phyloP scores from a whole-genome alignment of 2,329 filamentous ascomycete genomes.

The Penicillium sclerotigenum region DNA sequence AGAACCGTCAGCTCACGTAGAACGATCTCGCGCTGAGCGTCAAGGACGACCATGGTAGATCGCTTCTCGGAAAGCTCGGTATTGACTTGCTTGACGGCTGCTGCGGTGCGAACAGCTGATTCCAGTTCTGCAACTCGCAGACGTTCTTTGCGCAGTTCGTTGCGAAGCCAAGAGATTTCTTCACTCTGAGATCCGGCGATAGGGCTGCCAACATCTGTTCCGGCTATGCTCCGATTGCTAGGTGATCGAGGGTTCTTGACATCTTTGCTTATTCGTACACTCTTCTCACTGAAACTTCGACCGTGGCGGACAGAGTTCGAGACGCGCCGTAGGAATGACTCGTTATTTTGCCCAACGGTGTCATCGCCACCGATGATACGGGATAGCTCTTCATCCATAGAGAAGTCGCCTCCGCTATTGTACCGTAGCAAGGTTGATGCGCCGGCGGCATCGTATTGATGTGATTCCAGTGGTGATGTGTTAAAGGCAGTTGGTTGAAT shows the following conservation, averaged over 20 bases:
- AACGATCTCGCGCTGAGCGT: slow-evolving; percentile 93
- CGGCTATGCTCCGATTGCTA: slow-evolving; percentile 49
- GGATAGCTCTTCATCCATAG: slow-evolving; percentile 92
- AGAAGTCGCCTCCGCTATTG: slow-evolving; percentile 80
- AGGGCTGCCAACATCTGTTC: slow-evolving; percentile 69
- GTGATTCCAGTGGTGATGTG: slow-evolving; percentile 39
- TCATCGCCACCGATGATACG: slow-evolving; percentile 80
- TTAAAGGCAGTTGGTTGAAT: slow-evolving; percentile 44
- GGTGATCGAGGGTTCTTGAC: slow-evolving; percentile 70
- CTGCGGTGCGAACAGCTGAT: slow-evolving; percentile 55
- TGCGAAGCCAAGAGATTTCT: slow-evolving; percentile 63
- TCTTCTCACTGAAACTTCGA: slow-evolving; percentile 75
- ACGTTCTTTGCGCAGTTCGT: slow-evolving; percentile 77
- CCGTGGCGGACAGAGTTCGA: slow-evolving; percentile 94
- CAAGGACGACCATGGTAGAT: slow-evolving; percentile 89
- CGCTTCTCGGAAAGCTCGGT: slow-evolving; percentile 87
- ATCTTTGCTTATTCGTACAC: slow-evolving; percentile 56
- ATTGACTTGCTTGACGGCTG: slow-evolving; percentile 71
- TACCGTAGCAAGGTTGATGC: slow-evolving; percentile 69
- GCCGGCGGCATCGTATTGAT: slow-evolving; percentile 46
- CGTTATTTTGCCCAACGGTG: slow-evolving; percentile 49
- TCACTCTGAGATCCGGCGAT: slow-evolving; percentile 59
- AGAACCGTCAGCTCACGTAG: slow-evolving; percentile 87
- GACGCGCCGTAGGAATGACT: slow-evolving; percentile 79
- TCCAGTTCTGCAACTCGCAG: slow-evolving; percentile 80